Conservation (phyloP, 768 basidiomycete genomes). For the Lentinula raphanica region DNA sequence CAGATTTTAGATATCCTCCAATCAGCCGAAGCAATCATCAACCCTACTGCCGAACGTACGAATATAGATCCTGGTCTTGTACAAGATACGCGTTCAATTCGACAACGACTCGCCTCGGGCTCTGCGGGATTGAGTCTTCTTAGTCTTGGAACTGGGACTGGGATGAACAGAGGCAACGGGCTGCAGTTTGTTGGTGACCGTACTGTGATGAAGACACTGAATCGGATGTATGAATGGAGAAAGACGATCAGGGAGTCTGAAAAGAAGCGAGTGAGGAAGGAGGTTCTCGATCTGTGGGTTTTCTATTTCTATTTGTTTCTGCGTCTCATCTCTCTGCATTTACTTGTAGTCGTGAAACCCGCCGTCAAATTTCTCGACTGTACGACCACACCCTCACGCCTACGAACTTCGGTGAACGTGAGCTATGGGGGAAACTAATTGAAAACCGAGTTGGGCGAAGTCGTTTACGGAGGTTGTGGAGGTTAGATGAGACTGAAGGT, state of each 20-base stretch:
- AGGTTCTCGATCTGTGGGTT: constrained; percentile 65
- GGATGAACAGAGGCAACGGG: too few relatives aligned
- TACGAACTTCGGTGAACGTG: constrained; percentile 74
- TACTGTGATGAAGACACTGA: constrained; percentile 56
- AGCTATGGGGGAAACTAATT: constrained; percentile 76
- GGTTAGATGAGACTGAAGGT: constrained; percentile 88
- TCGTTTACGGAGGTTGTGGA: constrained; percentile 61
- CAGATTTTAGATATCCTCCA: constrained; percentile 60
- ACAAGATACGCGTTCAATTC: constrained; percentile 44
- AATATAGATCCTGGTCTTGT: constrained; percentile 51
- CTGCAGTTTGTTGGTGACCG: too few relatives aligned
- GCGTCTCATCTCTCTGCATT: background rate
- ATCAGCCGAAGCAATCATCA: constrained; percentile 38
- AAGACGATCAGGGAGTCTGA: constrained; percentile 64
- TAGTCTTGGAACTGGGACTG: too few relatives aligned
- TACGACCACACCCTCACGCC: constrained; percentile 58
- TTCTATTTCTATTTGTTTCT: background rate
- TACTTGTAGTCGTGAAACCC: constrained; percentile 63
- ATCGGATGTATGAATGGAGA: constrained; percentile 69
- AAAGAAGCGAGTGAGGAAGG: constrained; percentile 66
- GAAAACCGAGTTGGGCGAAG: constrained; percentile 33
- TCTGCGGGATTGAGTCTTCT: too few relatives aligned
- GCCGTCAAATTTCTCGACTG: constrained; percentile 59
- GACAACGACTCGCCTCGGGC: constrained; percentile 49
- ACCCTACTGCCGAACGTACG: constrained; percentile 29